A percentile compares a stretch with the other conserved stretches of the same genome.
These are phyloP conservation scores for Blastobotrys serpentis DNA, from an alignment of 1,139 yeast species.

Conservation along the genomic window DNA sequence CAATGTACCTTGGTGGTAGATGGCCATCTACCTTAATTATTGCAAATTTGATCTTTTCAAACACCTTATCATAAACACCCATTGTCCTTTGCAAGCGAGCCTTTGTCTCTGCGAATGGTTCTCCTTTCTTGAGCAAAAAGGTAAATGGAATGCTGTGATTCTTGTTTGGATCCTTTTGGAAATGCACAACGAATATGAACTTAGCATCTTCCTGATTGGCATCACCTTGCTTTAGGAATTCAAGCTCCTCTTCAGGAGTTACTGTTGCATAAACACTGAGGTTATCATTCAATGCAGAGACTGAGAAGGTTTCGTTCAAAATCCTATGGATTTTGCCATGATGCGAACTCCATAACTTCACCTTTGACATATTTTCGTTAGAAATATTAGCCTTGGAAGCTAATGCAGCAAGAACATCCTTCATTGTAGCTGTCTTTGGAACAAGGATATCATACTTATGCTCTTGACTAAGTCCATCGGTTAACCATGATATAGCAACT, in stretches of 20 bases:
- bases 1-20: slow-evolving; percentile 48
- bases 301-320: slow-evolving; percentile 27
- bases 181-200: slow-evolving; percentile 63
- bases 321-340: slow-evolving; percentile 30
- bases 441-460: slow-evolving; percentile 70
- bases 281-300: slow-evolving; percentile 29
- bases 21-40: slow-evolving; percentile 30
- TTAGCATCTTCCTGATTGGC: slow-evolving; percentile 29
- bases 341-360: slow-evolving; percentile 59
- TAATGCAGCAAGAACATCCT: slow-evolving; percentile 56
- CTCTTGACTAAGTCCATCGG: slow-evolving; percentile 43
- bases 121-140: slow-evolving; percentile 56
- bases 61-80: slow-evolving; percentile 78
- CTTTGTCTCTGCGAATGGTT: slow-evolving; percentile 62
- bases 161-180: slow-evolving; percentile 64
- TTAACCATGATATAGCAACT: slow-evolving; percentile 45
- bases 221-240: slow-evolving; percentile 22
- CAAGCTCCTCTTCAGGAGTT: slow-evolving; percentile 37
- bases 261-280: slow-evolving; percentile 37
- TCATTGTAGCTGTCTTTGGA: slow-evolving; percentile 58
- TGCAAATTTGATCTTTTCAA: slow-evolving; percentile 70
- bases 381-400: slow-evolving; percentile 55
- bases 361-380: slow-evolving; percentile 45
- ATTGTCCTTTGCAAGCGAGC: slow-evolving; percentile 62
- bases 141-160: slow-evolving; percentile 89